A percentile compares a stretch with the other conserved stretches of the same genome.
These are phyloP conservation scores for Tetrahymena thermophila DNA, from an alignment of 73 alveolate species.

Conservation along the genomic window DNA sequence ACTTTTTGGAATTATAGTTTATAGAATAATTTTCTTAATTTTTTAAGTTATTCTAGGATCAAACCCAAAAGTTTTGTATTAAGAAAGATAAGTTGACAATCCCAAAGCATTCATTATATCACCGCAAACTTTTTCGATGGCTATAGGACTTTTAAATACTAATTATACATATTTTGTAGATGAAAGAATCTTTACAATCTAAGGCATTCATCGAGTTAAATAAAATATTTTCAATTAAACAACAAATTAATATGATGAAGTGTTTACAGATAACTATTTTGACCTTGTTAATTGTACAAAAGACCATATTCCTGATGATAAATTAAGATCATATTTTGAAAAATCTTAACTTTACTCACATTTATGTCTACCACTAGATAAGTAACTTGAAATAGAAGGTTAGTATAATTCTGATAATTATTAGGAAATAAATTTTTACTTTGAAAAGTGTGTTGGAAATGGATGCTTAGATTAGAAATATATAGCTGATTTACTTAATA, in stretches of 20 bases:
- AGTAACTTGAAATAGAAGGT: neutral
- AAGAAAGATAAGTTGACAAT: neutral
- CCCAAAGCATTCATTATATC: neutral
- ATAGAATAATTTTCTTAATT: neutral
- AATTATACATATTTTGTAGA: neutral
- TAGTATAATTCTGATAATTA: neutral
- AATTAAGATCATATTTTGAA: too few species aligned
- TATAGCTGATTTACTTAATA: too few species aligned
- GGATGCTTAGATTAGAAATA: neutral
- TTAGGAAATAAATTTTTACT: too few species aligned
- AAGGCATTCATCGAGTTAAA: too few species aligned
- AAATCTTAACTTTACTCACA: neutral
- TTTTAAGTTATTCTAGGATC: neutral
- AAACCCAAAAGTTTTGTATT: neutral
- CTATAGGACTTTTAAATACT: neutral
- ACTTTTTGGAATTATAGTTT: neutral
- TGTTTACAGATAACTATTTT: too few species aligned
- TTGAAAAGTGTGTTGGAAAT: neutral
- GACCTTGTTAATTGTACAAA: neutral
- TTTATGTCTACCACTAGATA: neutral
- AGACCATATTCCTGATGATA: neutral
- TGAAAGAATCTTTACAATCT: neutral
- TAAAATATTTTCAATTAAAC: too few species aligned
- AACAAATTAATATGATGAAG: neutral
- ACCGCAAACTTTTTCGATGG: neutral